These are phyloP conservation scores for Isatis tinctoria DNA, from an alignment of 345 rosid species.

Conservation along the genomic window DNA sequence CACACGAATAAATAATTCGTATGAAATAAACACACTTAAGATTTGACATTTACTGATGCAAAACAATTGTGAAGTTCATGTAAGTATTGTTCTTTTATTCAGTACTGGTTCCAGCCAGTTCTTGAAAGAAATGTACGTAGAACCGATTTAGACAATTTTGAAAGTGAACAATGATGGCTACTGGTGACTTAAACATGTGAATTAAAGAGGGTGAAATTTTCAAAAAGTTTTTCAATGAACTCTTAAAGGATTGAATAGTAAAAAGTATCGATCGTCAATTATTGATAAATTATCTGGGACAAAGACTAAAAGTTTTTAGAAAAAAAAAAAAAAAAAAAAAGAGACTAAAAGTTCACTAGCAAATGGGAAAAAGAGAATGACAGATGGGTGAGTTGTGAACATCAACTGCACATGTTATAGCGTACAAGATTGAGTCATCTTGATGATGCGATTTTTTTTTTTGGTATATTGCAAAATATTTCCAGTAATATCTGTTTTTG, in stretches of 20 bases:
- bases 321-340: too few species aligned
- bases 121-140: not conserved
- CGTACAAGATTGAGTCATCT: slow-evolving; percentile 5
- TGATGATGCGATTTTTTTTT: not conserved
- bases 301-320: slow-evolving; percentile 25
- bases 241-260: slow-evolving; percentile 7
- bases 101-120: not conserved
- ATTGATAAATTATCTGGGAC: slow-evolving; percentile 11
- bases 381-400: slow-evolving; percentile 8
- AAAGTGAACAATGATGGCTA: slow-evolving; percentile 18
- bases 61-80: not conserved
- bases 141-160: not conserved
- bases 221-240: not conserved
- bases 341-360: slow-evolving; percentile 20
- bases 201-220: not conserved
- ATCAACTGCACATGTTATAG: slow-evolving; percentile 12
- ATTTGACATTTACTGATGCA: not conserved
- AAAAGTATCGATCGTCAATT: slow-evolving; percentile 6
- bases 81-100: not conserved
- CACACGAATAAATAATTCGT: not conserved
- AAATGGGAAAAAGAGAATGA: slow-evolving; percentile 9
- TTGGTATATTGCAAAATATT: not conserved
- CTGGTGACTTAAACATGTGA: slow-evolving; percentile 15
- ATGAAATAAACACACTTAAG: not conserved
- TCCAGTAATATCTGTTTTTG: too few species aligned